Base-by-base conservation (phyloP, 345 rosid species). In the Hibiscus tridactylites region DNA sequence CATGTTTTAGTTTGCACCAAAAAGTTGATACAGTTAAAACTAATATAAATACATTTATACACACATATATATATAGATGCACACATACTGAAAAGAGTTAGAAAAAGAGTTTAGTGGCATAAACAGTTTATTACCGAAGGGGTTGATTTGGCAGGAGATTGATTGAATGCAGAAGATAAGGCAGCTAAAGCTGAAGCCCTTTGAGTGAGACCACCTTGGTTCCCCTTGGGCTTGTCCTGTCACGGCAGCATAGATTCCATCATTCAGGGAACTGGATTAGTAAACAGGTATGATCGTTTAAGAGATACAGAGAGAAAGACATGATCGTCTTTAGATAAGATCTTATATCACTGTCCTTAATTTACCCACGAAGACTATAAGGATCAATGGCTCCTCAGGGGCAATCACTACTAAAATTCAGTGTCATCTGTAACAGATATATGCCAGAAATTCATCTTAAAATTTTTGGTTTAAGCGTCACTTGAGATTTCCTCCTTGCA, bases 141-240 rank as follows among this genome's bases (percentile, higher is more conserved):
- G 73, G 87, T 63, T 46, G 85, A 73, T 81, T 77, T 87, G 35
- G 47, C 47, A 44, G 73, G 9, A 52, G 57, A 5, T 50, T 90
- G 80, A 35, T 83, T 85, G 78, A 94, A 91, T 56, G 97, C 98
- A 73, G 91, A 83, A 72, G 85, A 75, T 83, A 94, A 87, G 77
- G 98, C 99, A 75, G 97, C 98, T 74, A 95, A 78, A 67, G 99
- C 99, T 16, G 96, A 87, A 83, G 99, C 97, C 69, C 98, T 90
- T 82, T 95, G 99, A 65, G 96, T 92, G 5, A 11, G 87, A 77
- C 98, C 98, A 74, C 95, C 97, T 82, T 79, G 89, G 82, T 80
- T 84, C 73, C 91, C 89, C 76, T 84, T 79, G 68, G 92, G 81
- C 74, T 85, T 89, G 11, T 88, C 92, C 92, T 88, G 85, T 71